Conservation (phyloP, 495 filamentous ascomycete species). For the Penicillium cosmopolitanum region DNA sequence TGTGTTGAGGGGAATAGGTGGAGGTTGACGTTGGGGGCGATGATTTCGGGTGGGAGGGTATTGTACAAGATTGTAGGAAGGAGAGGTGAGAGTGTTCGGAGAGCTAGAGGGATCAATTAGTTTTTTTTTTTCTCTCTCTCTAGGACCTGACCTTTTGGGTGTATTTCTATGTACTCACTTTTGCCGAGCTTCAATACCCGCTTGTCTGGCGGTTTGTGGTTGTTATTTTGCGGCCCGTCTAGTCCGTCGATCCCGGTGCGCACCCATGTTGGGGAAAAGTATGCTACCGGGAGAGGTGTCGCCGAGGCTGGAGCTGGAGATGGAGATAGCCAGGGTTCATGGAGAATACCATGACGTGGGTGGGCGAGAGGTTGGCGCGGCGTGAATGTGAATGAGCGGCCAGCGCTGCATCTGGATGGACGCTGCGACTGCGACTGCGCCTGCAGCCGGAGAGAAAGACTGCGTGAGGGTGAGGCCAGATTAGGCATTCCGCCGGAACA, state of each 20-base stretch:
- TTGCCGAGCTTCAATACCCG: constrained; percentile 88
- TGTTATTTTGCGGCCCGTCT: constrained; percentile 17
- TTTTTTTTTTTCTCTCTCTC: not conserved
- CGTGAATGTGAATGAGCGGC: constrained; percentile 34
- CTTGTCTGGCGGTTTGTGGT: constrained; percentile 65
- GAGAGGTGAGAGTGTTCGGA: constrained; percentile 81
- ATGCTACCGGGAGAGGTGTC: constrained; percentile 20
- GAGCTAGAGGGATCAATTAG: constrained; percentile 54
- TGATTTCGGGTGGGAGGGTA: constrained; percentile 78
- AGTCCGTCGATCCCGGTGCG: constrained; percentile 23
- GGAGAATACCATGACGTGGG: constrained; percentile 37
- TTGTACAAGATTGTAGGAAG: constrained; percentile 86
- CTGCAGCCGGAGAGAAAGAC: constrained; percentile 15
- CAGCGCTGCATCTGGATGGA: constrained; percentile 8
- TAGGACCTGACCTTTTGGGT: not conserved
- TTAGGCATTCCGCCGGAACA: constrained; percentile 40
- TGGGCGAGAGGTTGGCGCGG: constrained; percentile 32
- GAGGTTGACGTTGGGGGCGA: constrained; percentile 87
- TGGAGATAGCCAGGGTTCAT: constrained; percentile 32
- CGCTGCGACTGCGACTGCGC: constrained; percentile 13
- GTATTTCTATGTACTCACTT: constrained; percentile 55
- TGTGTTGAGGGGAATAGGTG: constrained; percentile 97
- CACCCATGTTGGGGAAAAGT: constrained; percentile 30
- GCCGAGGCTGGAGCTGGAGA: constrained; percentile 18
- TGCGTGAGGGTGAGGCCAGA: constrained; percentile 26